These are phyloP conservation scores for Tricholoma terreum DNA, from an alignment of 768 basidiomycete genomes.

Conservation along the genomic window DNA sequence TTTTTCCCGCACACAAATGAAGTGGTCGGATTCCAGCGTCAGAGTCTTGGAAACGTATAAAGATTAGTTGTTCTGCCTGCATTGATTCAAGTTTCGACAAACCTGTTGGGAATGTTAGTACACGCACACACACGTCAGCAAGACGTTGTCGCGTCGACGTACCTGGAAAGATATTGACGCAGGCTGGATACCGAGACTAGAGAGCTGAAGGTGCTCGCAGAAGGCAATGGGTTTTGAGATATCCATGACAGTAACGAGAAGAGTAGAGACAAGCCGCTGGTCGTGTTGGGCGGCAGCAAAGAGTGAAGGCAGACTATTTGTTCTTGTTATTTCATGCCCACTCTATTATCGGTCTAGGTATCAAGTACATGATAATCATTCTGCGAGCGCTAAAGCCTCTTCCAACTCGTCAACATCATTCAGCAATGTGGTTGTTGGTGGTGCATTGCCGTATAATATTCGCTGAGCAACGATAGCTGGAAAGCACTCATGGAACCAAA, in stretches of 20 bases:
- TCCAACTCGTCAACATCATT: conserved; percentile 72
- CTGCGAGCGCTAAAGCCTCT: conserved; percentile 62
- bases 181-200: conserved; percentile 93
- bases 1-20: conserved; percentile 98
- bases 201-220: conserved; percentile 91
- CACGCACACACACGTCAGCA: conserved; percentile 34
- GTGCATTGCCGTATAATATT: conserved; percentile 66
- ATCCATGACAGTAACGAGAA: conserved; percentile 45
- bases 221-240: conserved; percentile 79
- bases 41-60: conserved; percentile 54
- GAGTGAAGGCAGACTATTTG: conserved; percentile 11
- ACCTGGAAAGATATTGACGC: conserved; percentile 97
- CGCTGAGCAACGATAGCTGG: conserved; percentile 73
- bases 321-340: conserved; percentile 7
- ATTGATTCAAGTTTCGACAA: conserved; percentile 11
- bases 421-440: conserved; percentile 49
- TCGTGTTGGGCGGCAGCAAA: conserved; percentile 4
- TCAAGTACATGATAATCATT: neutral
- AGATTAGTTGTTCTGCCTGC: conserved; percentile 1
- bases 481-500: conserved; percentile 10
- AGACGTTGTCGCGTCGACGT: conserved; percentile 36
- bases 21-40: conserved; percentile 96
- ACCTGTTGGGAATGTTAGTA: conserved; percentile 32
- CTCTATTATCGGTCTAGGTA: too few relatives aligned
- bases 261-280: conserved; percentile 15